These are phyloP conservation scores for Verbascum thapsus DNA, from an alignment of 257 asterid species.

Conservation along the genomic window DNA sequence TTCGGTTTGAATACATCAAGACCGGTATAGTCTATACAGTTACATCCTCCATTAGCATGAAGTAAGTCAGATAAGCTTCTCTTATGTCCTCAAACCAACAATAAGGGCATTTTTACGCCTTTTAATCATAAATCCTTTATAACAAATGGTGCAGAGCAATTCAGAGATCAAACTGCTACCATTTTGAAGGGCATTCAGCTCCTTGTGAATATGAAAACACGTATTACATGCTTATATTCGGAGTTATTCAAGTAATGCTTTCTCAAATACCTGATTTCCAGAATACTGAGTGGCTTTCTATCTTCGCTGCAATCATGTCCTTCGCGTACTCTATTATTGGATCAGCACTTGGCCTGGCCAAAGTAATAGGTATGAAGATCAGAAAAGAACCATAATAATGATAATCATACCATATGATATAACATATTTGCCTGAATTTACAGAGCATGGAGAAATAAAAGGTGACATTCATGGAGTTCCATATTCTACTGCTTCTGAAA, in stretches of 20 bases:
- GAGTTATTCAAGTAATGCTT: constrained; percentile 37
- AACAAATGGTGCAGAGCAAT: constrained; percentile 43
- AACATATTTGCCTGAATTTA: too few relatives aligned
- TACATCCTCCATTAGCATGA: too few relatives aligned
- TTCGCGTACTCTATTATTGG: constrained; percentile 51
- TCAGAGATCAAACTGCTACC: constrained; percentile 54
- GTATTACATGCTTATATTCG: constrained; percentile 40
- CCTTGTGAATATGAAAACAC: constrained; percentile 32
- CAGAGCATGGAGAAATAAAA: too few relatives aligned
- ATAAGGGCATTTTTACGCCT: too few relatives aligned
- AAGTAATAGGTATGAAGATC: constrained; percentile 45
- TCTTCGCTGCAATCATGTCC: constrained; percentile 55
- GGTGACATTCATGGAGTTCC: too few relatives aligned
- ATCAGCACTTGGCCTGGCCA: constrained; percentile 51
- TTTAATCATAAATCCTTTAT: neutral
- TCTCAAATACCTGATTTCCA: constrained; percentile 57
- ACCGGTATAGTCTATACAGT: too few relatives aligned
- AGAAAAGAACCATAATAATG: too few relatives aligned
- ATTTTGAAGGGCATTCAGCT: constrained; percentile 40
- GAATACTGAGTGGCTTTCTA: constrained; percentile 50
- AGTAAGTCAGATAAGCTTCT: too few relatives aligned
- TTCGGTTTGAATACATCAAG: too few relatives aligned
- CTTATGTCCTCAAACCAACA: too few relatives aligned
- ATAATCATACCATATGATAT: too few relatives aligned
- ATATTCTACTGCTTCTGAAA: neutral